These are phyloP conservation scores for Colletotrichum tropicicola DNA, from an alignment of 2,329 filamentous ascomycete species.

Conservation along the genomic window DNA sequence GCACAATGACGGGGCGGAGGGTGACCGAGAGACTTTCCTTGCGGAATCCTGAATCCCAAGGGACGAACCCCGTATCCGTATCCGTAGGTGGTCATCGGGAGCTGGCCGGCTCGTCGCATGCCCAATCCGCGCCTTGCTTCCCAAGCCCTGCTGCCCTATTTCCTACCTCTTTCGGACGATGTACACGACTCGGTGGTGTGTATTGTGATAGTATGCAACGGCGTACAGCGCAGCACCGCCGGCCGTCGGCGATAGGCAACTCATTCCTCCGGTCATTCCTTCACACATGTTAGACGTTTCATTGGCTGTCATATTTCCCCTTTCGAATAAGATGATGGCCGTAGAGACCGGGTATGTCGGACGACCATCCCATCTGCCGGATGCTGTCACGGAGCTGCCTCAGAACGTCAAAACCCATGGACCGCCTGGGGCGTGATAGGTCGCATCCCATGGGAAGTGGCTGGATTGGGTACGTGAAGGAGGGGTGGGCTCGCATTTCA, in stretches of 20 bases:
- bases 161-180: neutral
- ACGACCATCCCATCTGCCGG: slow-evolving; percentile 22
- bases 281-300: neutral
- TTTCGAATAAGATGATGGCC: neutral
- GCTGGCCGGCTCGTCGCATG: neutral
- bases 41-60: neutral
- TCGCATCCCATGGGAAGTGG: slow-evolving; percentile 11
- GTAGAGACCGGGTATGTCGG: slow-evolving; percentile 10
- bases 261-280: neutral
- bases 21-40: slow-evolving; percentile 8
- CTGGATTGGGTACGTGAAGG: slow-evolving; percentile 5
- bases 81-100: neutral
- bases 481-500: neutral
- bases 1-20: neutral
- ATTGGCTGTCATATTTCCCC: neutral
- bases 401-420: slow-evolving; percentile 22
- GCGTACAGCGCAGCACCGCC: neutral
- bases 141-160: neutral
- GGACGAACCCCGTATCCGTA: slow-evolving; percentile 30
- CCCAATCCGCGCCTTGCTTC: neutral
- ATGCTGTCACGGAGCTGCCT: slow-evolving; percentile 24
- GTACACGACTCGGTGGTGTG: neutral
- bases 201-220: no score
- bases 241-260: neutral
- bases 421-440: slow-evolving; percentile 10